Conservation (phyloP, 2,329 filamentous ascomycete genomes). For the Apiospora koreana region DNA sequence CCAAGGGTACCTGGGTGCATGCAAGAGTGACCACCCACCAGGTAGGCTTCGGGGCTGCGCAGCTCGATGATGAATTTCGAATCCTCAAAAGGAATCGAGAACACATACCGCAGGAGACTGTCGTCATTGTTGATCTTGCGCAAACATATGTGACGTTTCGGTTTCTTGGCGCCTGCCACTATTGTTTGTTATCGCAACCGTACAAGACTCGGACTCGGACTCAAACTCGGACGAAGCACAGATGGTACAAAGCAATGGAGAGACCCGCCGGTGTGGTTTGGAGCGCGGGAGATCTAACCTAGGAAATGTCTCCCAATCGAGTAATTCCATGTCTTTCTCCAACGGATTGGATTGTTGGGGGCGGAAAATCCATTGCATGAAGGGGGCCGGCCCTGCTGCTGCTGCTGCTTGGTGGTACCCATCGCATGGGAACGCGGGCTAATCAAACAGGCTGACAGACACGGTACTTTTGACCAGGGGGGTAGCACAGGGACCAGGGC, state of each 20-base stretch:
- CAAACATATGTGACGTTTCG: background rate
- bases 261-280: slow-evolving; percentile 2
- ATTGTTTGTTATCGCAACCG: background rate
- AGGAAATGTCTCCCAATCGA: background rate
- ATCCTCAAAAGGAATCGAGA: too few species aligned
- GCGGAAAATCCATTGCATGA: background rate
- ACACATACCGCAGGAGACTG: background rate
- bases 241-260: background rate
- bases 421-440: background rate
- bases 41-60: background rate
- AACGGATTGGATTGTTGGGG: slow-evolving; percentile 1
- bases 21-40: background rate
- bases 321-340: background rate
- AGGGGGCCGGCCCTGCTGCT: background rate
- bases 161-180: background rate
- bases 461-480: background rate
- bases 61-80: background rate
- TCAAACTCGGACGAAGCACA: background rate
- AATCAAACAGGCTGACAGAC: background rate
- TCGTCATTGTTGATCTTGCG: background rate
- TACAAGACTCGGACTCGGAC: background rate
- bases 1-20: background rate
- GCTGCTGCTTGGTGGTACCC: background rate
- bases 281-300: background rate
- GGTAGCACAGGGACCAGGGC: background rate